These are phyloP conservation scores for Hygrocybe punicea DNA, from an alignment of 768 basidiomycete genomes.

Conservation along the genomic window DNA sequence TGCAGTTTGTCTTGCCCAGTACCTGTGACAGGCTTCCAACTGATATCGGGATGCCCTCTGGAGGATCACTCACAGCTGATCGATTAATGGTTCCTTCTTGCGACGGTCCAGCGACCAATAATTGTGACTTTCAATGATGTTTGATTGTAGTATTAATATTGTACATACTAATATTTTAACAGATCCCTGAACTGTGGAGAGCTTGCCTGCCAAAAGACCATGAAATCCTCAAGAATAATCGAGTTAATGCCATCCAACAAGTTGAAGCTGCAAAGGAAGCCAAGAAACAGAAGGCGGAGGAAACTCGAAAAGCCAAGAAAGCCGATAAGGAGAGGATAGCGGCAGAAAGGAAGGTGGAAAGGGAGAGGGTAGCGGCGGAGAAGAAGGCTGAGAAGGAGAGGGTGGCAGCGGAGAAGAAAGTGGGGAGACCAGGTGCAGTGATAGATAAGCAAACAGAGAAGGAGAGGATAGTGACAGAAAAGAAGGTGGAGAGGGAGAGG, in stretches of 20 bases:
- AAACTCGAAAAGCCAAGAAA: neutral
- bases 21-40: constrained; percentile 13
- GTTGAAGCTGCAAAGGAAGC: neutral
- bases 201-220: neutral
- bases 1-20: constrained; percentile 6
- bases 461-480: no score
- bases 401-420: neutral
- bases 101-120: neutral
- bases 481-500: no score
- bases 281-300: neutral
- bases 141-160: neutral
- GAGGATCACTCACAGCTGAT: constrained; percentile 27
- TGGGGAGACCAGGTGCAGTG: no score
- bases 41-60: constrained; percentile 19
- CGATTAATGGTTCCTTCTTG: constrained; percentile 9
- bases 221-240: neutral
- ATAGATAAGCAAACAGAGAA: no score
- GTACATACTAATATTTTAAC: no score
- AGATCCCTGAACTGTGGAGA: neutral
- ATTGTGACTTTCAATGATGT: neutral
- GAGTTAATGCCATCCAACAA: neutral
- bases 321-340: no score
- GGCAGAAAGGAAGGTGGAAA: no score
- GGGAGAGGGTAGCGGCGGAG: no score
- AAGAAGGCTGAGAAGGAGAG: neutral